phyloP scores from a whole-genome alignment of 163 green algal genomes.

The Coccomyxa subellipsoidea region DNA sequence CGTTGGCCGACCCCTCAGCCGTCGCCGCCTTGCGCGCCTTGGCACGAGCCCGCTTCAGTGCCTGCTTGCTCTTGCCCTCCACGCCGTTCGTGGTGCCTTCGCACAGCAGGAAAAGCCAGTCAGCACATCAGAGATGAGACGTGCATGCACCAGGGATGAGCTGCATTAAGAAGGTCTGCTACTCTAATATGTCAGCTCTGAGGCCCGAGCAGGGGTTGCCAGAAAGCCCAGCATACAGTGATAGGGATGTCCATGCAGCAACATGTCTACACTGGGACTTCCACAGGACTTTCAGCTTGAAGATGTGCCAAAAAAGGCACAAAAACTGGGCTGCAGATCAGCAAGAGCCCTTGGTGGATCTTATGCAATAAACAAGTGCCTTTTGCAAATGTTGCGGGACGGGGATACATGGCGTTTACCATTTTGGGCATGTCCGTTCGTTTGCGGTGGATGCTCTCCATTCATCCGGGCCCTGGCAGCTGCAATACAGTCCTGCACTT shows the following conservation, averaged over 20 bases:
- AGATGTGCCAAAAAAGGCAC: no score
- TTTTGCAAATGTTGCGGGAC: background rate
- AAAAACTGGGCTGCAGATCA: background rate
- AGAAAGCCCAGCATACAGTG: background rate
- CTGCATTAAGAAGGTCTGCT: background rate
- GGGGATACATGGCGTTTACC: background rate
- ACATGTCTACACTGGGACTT: no score
- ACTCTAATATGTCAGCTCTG: background rate
- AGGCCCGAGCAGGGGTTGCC: background rate
- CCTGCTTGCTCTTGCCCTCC: background rate
- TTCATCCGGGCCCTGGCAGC: background rate
- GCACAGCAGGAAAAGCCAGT: background rate
- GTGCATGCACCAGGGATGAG: background rate
- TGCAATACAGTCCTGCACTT: background rate
- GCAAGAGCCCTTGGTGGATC: background rate
- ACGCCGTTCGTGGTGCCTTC: background rate
- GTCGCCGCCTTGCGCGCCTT: background rate
- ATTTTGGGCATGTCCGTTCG: background rate
- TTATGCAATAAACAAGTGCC: no score
- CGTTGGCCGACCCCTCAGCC: background rate
- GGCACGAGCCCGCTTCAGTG: background rate
- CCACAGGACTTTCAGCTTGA: no score
- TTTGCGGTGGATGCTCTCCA: background rate
- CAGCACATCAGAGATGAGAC: background rate
- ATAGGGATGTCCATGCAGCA: no score